Base-by-base conservation (phyloP, 306 rosid species). In the Dalbergia cultrata region DNA sequence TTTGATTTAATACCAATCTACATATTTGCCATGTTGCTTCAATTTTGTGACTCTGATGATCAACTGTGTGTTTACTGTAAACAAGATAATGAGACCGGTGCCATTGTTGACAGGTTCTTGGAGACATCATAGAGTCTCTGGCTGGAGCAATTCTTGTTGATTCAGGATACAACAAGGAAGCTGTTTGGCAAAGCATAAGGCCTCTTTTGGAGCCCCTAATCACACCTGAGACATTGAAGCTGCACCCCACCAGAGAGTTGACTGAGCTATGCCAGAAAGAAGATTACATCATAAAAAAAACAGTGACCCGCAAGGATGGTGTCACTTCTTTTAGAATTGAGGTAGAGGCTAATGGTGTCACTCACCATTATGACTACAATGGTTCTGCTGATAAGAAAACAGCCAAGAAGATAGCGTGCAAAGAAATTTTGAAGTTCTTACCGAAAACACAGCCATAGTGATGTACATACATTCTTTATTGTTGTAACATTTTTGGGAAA, bases 121-220 rank as follows among this genome's bases (percentile, higher is more conserved):
- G 89, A 53, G 98, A 94, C 80, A 77, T 94, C 5, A 82, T 94
- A 3, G 97, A 94, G 86, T 92, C 98, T 83, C 63, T 94, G 47
- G 97, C 92, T 8, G 97, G 97, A 58, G 97, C 98, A 50, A 88
- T 94, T 58, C 76, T 81, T 22, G 92, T 94, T 8, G 97, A 94
- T 76, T 91, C 98, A 0, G 89, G 88, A 14, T 92, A 82, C 83
- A 31, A 82, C 5, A 77, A 91, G 76, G 90, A 88, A n/a, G 41
- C 16, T 8, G 93, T 92, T 45, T 88, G 88, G 81, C 43, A 61
- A 72, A 86, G 97, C 67, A 86, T 92, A 64, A 77, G 83, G 67
- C 97, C 90, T 12, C 89, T 94, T 26, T 74, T 94, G 75, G 94
- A 92, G 74, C 97, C 97, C 4, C 81, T 94, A 18, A 10, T 92